phyloP scores from a whole-genome alignment of 345 rosid genomes.

The Lepidium didymum region DNA sequence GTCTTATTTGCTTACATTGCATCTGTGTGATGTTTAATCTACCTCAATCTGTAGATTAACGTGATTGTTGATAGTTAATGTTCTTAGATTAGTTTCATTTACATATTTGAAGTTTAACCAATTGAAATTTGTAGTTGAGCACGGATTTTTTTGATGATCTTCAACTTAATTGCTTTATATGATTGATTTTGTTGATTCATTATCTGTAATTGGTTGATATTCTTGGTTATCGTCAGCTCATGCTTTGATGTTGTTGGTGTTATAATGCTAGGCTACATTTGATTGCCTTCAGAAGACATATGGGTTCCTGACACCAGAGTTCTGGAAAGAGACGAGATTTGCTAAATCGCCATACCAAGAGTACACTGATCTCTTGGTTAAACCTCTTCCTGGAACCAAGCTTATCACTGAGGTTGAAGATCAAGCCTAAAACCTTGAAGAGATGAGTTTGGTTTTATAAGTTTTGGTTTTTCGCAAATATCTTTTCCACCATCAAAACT shows the following conservation, averaged over 20 bases:
- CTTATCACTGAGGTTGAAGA: background rate
- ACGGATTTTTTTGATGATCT: background rate
- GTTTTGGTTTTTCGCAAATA: background rate
- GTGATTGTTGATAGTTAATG: background rate
- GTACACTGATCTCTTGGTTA: slow-evolving; percentile 45
- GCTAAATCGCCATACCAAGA: slow-evolving; percentile 55
- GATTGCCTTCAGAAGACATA: slow-evolving; percentile 65
- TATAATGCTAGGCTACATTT: slow-evolving; percentile 40
- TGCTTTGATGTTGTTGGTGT: background rate
- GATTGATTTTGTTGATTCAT: background rate
- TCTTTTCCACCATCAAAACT: background rate
- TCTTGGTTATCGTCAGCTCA: too few species aligned
- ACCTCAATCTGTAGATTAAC: background rate
- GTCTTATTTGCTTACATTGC: background rate
- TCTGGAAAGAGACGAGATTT: slow-evolving; percentile 64
- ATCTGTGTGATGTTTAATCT: background rate
- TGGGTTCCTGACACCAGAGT: slow-evolving; percentile 74
- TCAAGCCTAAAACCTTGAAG: background rate
- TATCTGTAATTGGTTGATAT: background rate
- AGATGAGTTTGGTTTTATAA: background rate
- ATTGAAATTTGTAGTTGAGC: background rate
- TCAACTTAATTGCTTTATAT: background rate
- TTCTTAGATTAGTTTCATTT: background rate
- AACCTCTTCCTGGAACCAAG: background rate
- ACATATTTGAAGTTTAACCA: background rate